These are phyloP conservation scores for Catharanthus roseus DNA, from an alignment of 257 asterid genomes.

Conservation along the genomic window DNA sequence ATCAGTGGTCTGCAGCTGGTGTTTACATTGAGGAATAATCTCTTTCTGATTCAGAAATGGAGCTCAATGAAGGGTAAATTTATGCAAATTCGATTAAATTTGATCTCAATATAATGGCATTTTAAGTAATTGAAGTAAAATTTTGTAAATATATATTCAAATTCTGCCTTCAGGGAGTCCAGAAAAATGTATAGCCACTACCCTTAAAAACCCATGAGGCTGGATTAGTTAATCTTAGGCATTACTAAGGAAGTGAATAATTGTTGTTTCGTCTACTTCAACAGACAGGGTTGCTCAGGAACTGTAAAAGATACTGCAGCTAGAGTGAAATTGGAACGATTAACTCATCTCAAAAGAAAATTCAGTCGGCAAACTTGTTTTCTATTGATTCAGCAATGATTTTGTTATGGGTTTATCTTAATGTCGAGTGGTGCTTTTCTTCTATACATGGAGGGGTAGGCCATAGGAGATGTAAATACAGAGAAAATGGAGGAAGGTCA, in stretches of 20 bases:
- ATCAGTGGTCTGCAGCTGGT: background rate
- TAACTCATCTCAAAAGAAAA: background rate
- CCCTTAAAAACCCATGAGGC: too few relatives aligned
- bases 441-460: background rate
- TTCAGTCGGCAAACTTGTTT: background rate
- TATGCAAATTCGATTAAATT: background rate
- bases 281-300: background rate
- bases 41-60: background rate
- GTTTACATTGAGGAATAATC: background rate
- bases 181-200: background rate
- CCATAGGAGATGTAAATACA: background rate
- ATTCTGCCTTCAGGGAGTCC: background rate
- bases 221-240: background rate
- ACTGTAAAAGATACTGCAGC: background rate
- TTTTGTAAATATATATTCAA: background rate
- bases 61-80: background rate
- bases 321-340: background rate
- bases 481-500: background rate
- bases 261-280: background rate
- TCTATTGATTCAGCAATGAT: background rate
- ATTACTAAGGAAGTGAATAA: background rate
- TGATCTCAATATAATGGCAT: background rate
- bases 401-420: background rate
- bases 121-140: background rate
- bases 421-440: slow-evolving; percentile 2